Base-by-base conservation (phyloP, 805 yeast genomes). In the Yarrowia sp. region DNA sequence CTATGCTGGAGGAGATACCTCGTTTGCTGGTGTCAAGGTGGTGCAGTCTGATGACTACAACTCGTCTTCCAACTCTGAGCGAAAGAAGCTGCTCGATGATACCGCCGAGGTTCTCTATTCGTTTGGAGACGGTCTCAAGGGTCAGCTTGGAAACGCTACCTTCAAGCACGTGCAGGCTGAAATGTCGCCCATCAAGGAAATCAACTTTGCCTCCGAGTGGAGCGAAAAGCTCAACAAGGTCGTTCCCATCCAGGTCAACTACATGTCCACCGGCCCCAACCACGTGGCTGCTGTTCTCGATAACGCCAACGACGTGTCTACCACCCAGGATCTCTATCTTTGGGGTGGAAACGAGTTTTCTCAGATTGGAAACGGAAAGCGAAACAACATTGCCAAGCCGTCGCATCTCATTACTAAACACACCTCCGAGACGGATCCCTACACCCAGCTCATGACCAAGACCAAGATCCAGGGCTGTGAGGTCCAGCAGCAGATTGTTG, bases 281-380 rank as follows among this genome's bases (percentile, higher is more conserved):
- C 97, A 92, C 71, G 78, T 79, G 0, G 80, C 87, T 49, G 82
- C 87, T 11, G 83, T 85, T 10, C 76, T 89, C 65, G 74, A 79
- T 44, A 87, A 87, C 67, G 82, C 82, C 21, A 65, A 70, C 12
- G 67, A 70, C 24, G 32, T 49, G 1, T 44, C 49, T 10, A 36
- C 30, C 12, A 52, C 64, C 26, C 62, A 58, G 19, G 91, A 88
- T 71, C 87, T 91, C 21, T 73, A 87, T 40, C 82, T 78, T 5
- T 91, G 96, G 91, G 99, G 99, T 24, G 87, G 85, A 48, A 93
- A 92, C 74, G 88, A 85, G 71, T 79, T 68, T 69, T 96, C 93
- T 24, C 97, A 93, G 76, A 80, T 90, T 48, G 97, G 96, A 12
- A 90, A 86, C 71, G 96, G 97, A 30, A 88, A 88, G 71, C 79